Evolutionary conservation across 139 green algal species (phyloP).

Genomic region (Tetraselmis striata): DNA sequence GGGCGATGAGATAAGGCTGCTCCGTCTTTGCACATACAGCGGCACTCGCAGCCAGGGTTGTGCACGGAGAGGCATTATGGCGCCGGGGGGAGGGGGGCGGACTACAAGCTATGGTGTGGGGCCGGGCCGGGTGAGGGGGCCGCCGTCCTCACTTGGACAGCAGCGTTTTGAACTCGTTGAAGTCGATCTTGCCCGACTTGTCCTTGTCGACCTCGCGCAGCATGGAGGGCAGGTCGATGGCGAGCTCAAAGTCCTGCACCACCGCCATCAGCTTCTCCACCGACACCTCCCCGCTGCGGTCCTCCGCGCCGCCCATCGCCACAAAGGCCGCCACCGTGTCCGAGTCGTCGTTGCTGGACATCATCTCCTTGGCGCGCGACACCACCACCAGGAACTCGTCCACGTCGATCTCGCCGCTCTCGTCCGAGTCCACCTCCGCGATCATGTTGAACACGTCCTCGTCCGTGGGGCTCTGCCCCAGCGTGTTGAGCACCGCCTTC

Average conservation of each 20-base stretch:
- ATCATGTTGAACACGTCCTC: constrained; percentile 74
- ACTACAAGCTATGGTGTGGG: no score
- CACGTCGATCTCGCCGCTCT: constrained; percentile 66
- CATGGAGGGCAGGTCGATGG: constrained; percentile 60
- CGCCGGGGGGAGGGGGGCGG: no score
- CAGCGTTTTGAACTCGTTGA: constrained; percentile 60
- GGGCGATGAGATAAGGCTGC: no score
- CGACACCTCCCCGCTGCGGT: not conserved
- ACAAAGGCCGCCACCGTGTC: constrained; percentile 79
- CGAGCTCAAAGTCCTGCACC: constrained; percentile 69
- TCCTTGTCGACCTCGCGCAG: constrained; percentile 59
- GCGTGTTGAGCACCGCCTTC: constrained; percentile 38
- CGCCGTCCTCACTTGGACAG: constrained; percentile 11
- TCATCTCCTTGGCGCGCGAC: constrained; percentile 38
- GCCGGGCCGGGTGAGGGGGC: no score
- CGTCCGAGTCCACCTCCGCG: constrained; percentile 60
- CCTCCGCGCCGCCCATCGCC: constrained; percentile 42
- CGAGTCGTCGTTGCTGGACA: no score
- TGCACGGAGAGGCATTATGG: no score
- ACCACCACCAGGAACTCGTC: constrained; percentile 73
- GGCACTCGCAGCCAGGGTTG: no score
- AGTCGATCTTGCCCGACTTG: constrained; percentile 49
- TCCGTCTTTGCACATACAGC: no score
- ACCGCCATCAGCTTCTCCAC: not conserved
- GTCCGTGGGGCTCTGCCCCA: constrained; percentile 56